phyloP scores from a whole-genome alignment of 805 yeast genomes.

The Wickerhamia fluorescens region DNA sequence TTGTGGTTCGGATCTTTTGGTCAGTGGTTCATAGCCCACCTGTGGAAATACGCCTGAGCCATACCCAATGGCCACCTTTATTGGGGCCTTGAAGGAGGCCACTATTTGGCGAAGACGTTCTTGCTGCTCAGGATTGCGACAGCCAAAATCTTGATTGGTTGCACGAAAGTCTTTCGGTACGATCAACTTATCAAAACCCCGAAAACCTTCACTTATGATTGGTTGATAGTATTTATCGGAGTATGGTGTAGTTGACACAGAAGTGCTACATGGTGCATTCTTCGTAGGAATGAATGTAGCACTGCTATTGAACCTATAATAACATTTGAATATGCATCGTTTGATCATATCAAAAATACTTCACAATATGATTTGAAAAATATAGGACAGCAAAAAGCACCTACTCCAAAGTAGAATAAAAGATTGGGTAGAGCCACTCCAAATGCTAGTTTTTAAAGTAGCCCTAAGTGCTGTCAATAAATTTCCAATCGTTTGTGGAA shows the following conservation, averaged over 20 bases:
- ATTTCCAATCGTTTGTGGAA: too few relatives aligned
- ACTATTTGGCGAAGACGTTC: conserved; percentile 42
- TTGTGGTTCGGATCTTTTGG: conserved; percentile 47
- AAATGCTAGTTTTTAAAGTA: too few relatives aligned
- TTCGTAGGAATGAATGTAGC: too few relatives aligned
- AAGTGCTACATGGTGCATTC: conserved; percentile 2
- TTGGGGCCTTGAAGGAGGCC: conserved; percentile 60
- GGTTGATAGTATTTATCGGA: conserved; percentile 21
- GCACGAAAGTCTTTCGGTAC: conserved; percentile 10
- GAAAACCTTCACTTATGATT: conserved; percentile 18
- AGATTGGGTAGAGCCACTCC: too few relatives aligned
- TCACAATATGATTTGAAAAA: too few relatives aligned
- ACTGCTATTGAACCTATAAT: conserved; percentile 4
- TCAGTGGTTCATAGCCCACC: conserved; percentile 28
- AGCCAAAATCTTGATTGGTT: conserved; percentile 9
- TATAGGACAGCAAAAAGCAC: too few relatives aligned
- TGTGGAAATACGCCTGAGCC: conserved; percentile 93
- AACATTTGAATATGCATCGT: conserved; percentile 5
- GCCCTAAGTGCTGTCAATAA: too few relatives aligned
- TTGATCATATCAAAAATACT: conserved; percentile 4
- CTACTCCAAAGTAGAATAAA: too few relatives aligned
- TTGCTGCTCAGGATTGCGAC: conserved; percentile 9
- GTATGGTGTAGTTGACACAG: conserved; percentile 12
- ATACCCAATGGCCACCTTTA: conserved; percentile 81
- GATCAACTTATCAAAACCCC: conserved; percentile 16